Conservation (phyloP, 176 grass and related monocot genomes). For the Oryza coarctata region DNA sequence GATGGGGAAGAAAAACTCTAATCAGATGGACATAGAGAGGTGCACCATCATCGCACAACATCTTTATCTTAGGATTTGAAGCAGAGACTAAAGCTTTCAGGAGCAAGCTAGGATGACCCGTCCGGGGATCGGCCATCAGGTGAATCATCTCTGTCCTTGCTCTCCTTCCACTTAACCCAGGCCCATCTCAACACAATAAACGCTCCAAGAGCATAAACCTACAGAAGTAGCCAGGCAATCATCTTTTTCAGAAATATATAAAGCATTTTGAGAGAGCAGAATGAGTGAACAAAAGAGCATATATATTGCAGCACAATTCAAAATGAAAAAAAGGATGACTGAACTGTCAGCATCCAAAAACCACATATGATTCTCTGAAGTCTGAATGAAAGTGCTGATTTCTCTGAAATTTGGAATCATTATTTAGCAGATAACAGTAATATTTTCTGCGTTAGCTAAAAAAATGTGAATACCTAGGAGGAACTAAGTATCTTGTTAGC, state of each 20-base stretch:
- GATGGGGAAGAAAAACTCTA: neutral
- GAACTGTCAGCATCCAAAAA: neutral
- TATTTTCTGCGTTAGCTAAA: neutral
- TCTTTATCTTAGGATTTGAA: neutral
- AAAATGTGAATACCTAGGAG: too few species aligned
- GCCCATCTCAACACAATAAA: slow-evolving; percentile 67
- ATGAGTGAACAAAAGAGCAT: neutral
- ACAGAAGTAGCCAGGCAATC: neutral
- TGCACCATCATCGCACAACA: neutral
- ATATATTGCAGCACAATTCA: neutral
- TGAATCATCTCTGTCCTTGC: slow-evolving; percentile 47
- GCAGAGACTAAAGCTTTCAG: neutral
- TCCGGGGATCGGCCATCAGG: slow-evolving; percentile 28
- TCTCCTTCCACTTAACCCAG: slow-evolving; percentile 74
- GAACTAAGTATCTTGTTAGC: neutral
- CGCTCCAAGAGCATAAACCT: slow-evolving; percentile 80
- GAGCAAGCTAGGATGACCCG: slow-evolving; percentile 4
- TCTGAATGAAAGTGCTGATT: neutral
- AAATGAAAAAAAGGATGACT: neutral
- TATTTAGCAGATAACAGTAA: neutral
- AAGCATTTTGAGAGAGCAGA: neutral
- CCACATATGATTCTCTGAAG: neutral
- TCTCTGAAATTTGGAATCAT: neutral
- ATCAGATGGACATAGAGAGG: neutral
- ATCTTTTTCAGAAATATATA: neutral